Base-by-base conservation (phyloP, 208 protist species). In the Leishmania guyanensis region DNA sequence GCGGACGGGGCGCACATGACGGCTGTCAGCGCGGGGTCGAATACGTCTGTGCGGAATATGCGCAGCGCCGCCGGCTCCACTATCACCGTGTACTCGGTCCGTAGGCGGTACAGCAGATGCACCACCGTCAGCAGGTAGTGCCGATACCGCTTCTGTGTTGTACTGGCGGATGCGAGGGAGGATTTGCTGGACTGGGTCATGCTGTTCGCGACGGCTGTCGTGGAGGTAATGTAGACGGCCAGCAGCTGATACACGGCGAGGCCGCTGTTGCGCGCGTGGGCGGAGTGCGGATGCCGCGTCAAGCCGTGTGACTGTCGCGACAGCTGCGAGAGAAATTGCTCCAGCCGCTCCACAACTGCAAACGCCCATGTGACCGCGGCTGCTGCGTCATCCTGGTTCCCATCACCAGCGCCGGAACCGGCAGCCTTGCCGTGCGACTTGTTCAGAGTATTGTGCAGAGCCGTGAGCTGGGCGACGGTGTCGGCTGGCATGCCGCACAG, bases 21-120 rank as follows among this genome's bases (percentile, higher is more conserved):
- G n/a, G 80, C 83, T 12, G 88, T 90, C 17, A 97, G 80, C 26
- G 91, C 85, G 14, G 90, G 83, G 78, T 93, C 90, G 14, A 95
- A 81, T 10, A 94, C 80, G 39, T 94, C 86, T 1, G 88, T 84
- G 17, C 93, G 92, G 65, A 94, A 93, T 9, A 70, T n/a, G 5
- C 89, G 87, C 66, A 95, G 81, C 64, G 87, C 83, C 10, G 86
- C 64, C 56, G 90, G 90, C 86, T 97, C 93, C 68, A 88, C 75
- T 50, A 88, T 86, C 22, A 95, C 88, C 0, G 91, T 54, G 80
- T 90, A 90, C 71, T 92, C 86, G 1, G 84, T 87, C 2, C 79
- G 86, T 12, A 93, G 81, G 2, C 90, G 90, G 62, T 88, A 91
- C 14, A 97, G 83, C 16, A 97, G 85, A 43, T 93, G 89, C 43